These are phyloP conservation scores for Basidiobolus meristosporus DNA, from an alignment of 371 early-diverging fungal genomes.

Conservation along the genomic window DNA sequence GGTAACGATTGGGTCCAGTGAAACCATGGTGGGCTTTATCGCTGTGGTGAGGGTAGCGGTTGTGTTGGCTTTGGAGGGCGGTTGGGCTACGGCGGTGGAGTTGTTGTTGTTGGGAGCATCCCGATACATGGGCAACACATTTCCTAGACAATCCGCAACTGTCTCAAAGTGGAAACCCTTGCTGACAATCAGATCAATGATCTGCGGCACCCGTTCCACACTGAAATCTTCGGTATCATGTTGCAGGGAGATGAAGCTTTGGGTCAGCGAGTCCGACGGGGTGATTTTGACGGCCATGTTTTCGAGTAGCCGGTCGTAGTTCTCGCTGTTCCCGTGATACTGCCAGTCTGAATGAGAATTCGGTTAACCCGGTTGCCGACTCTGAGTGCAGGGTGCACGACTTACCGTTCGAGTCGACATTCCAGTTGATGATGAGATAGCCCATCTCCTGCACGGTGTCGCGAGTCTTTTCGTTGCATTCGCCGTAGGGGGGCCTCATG, in stretches of 20 bases:
- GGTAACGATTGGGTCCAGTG: too few species aligned
- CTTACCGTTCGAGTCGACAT: conserved; percentile 11
- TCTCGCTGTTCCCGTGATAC: too few species aligned
- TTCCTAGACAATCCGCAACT: conserved; percentile 4
- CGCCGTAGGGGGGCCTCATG: conserved; percentile 16
- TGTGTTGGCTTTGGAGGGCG: too few species aligned
- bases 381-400: too few species aligned
- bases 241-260: conserved; percentile 1
- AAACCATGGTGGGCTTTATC: too few species aligned
- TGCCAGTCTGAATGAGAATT: too few species aligned
- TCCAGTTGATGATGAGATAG: conserved; percentile 5
- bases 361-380: background rate
- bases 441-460: background rate
- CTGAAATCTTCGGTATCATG: conserved; percentile 3
- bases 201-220: conserved; percentile 1
- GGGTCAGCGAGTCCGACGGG: too few species aligned
- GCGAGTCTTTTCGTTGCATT: conserved; percentile 2
- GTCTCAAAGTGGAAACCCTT: conserved; percentile 5
- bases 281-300: too few species aligned
- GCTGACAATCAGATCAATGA: background rate
- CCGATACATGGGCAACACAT: background rate
- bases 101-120: background rate
- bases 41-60: too few species aligned
- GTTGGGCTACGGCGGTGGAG: too few species aligned
- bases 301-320: too few species aligned